phyloP scores from a whole-genome alignment of 495 filamentous ascomycete species.

The Cercophora samala region DNA sequence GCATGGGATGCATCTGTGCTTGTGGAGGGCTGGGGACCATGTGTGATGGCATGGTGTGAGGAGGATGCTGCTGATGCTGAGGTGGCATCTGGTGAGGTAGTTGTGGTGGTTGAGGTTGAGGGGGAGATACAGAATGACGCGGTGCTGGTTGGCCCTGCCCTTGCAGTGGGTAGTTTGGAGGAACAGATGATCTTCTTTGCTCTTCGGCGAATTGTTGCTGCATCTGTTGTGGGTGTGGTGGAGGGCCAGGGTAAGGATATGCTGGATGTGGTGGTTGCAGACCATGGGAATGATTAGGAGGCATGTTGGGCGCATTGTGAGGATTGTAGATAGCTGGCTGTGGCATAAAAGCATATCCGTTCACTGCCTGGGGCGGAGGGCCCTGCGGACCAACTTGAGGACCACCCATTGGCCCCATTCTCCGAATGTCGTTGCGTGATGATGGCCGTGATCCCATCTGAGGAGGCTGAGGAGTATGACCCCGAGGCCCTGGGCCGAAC shows the following conservation, averaged over 20 bases:
- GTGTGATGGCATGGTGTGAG: conserved; percentile 32
- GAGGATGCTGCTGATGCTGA: conserved; percentile 32
- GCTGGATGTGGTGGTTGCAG: conserved; percentile 42
- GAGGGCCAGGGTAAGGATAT: conserved; percentile 41
- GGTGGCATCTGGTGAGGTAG: conserved; percentile 34
- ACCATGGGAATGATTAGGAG: conserved; percentile 45
- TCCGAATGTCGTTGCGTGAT: conserved; percentile 73
- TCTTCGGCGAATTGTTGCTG: conserved; percentile 71
- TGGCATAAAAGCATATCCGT: conserved; percentile 80
- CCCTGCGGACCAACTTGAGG: conserved; percentile 54
- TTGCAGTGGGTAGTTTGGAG: conserved; percentile 54
- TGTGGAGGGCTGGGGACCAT: conserved; percentile 35
- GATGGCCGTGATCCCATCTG: conserved; percentile 72
- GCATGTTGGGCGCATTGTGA: conserved; percentile 54
- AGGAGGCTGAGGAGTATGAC: conserved; percentile 72
- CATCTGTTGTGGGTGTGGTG: conserved; percentile 51
- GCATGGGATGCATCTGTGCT: conserved; percentile 41
- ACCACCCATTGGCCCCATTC: conserved; percentile 69
- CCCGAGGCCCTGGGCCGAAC: conserved; percentile 58
- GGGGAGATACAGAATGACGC: conserved; percentile 45
- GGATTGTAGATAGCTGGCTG: conserved; percentile 83
- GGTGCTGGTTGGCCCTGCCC: conserved; percentile 21
- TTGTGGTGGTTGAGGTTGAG: conserved; percentile 35
- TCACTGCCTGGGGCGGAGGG: conserved; percentile 62
- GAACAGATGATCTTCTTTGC: conserved; percentile 59